Percentiles rank a stretch among this genome's conserved stretches.
Conservation (phyloP, 2,329 filamentous ascomycete genomes). For the Cytospora leucostoma region DNA sequence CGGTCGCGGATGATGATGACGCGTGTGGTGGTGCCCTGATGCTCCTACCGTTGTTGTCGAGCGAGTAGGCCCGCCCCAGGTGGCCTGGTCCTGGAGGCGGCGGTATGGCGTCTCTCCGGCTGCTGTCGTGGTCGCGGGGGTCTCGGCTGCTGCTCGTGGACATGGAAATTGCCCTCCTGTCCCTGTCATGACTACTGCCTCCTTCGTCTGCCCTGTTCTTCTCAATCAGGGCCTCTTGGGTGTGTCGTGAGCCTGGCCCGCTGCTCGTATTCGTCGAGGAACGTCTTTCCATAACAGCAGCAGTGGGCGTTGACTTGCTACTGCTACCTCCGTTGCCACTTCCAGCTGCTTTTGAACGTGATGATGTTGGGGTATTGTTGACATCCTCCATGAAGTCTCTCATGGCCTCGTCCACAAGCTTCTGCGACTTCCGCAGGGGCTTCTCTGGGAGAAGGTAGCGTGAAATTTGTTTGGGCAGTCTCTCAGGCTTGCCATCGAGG, state of each 20-base stretch:
- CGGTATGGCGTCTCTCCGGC: conserved; percentile 17
- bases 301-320: conserved; percentile 12
- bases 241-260: conserved; percentile 17
- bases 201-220: conserved; percentile 9
- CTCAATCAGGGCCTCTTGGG: conserved; percentile 16
- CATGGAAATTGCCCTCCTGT: conserved; percentile 12
- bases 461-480: conserved; percentile 78
- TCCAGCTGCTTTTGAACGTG: conserved; percentile 7
- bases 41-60: conserved; percentile 9
- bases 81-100: conserved; percentile 12
- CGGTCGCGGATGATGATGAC: conserved; percentile 3
- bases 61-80: conserved; percentile 18
- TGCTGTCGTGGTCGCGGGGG: conserved; percentile 18
- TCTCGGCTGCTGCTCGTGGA: conserved; percentile 13
- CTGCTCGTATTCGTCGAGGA: conserved; percentile 4
- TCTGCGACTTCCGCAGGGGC: conserved; percentile 58
- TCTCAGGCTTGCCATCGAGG: conserved; percentile 64
- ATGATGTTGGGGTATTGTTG: conserved; percentile 11
- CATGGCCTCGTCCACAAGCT: conserved; percentile 62
- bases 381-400: conserved; percentile 43
- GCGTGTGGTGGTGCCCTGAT: conserved; percentile 12
- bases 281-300: conserved; percentile 15
- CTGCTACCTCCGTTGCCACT: conserved; percentile 3
- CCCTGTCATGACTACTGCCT: conserved; percentile 10
- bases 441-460: conserved; percentile 68